Base-by-base conservation (phyloP, 768 basidiomycete species). In the Phaeotremella fagi region DNA sequence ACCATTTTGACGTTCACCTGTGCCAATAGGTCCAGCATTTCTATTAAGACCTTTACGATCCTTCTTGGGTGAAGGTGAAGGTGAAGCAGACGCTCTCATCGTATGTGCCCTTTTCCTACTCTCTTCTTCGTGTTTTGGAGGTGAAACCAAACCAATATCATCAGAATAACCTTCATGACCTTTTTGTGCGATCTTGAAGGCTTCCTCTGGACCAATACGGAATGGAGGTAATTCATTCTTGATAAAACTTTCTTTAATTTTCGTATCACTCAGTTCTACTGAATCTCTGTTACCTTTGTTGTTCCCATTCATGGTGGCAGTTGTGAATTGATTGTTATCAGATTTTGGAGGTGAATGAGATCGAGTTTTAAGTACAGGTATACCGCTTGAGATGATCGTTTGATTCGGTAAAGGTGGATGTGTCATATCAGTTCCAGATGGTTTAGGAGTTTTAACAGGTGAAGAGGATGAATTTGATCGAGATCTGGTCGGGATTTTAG, bases 211-310 rank as follows among this genome's bases (percentile, higher is more conserved):
- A n/a, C 43, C 23, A 43, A 70, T 42, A 27, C 51, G 42, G 54
- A 70, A 70, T 1, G 68, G 68, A 7, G 68, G 68, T 26, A 70
- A 46, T 41, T 70, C 68, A 49, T 70, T 64, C 52, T 60, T 64
- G 55, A 70, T 64, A 43, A 62, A 60, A 0, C 60, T 61, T 23
- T 65, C 64, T 26, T 38, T 44, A 15, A 35, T 58, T 26, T 29
- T 24, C 5, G n/a, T n/a, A n/a, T n/a, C n/a, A n/a, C n/a, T n/a
- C n/a, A n/a, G n/a, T n/a, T n/a, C n/a, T n/a, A n/a, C n/a, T n/a
- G n/a, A n/a, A n/a, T n/a, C n/a, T n/a, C n/a, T n/a, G n/a, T n/a
- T n/a, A n/a, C n/a, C n/a, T n/a, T n/a, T n/a, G n/a, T n/a, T n/a
- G n/a, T n/a, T n/a, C n/a, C n/a, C n/a, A n/a, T n/a, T n/a, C n/a